phyloP scores from a whole-genome alignment of 2,329 filamentous ascomycete species.

The Pyricularia sp. region DNA sequence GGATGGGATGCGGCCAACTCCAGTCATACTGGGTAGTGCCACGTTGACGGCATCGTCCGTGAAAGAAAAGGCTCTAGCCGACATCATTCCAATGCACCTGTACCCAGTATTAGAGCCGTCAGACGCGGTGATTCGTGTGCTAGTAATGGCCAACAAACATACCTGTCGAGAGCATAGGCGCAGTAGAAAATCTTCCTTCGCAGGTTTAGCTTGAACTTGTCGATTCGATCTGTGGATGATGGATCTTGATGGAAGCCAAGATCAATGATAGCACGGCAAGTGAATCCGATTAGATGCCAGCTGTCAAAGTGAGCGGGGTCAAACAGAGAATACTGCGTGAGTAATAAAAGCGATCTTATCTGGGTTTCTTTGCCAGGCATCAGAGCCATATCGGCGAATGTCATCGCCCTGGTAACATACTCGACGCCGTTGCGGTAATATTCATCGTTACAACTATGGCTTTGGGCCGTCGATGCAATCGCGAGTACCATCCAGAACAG shows the following conservation, averaged over 20 bases:
- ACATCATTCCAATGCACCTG: conserved; percentile 77
- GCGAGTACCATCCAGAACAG: conserved; percentile 81
- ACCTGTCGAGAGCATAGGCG: conserved; percentile 82
- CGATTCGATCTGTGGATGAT: conserved; percentile 52
- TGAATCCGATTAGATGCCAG: conserved; percentile 88
- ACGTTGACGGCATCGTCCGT: conserved; percentile 81
- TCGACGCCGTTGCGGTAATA: conserved; percentile 44
- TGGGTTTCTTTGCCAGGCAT: conserved; percentile 74
- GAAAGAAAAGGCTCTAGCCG: conserved; percentile 82
- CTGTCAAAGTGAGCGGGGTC: conserved; percentile 86
- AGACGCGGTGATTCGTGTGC: not conserved
- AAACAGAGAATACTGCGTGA: conserved; percentile 80
- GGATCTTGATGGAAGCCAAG: conserved; percentile 89
- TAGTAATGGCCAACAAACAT: conserved; percentile 12
- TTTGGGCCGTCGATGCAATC: conserved; percentile 63
- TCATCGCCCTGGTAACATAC: conserved; percentile 52
- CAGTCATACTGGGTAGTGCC: conserved; percentile 49
- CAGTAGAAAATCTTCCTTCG: conserved; percentile 80
- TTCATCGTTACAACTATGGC: conserved; percentile 52
- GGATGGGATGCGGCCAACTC: conserved; percentile 27
- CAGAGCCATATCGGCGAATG: conserved; percentile 69
- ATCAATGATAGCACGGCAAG: conserved; percentile 76
- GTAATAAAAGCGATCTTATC: conserved; percentile 73
- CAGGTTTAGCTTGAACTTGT: conserved; percentile 59
- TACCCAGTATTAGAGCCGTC: not conserved